Conservation (phyloP, 495 filamentous ascomycete genomes). For the Lophiostoma macrostomum region DNA sequence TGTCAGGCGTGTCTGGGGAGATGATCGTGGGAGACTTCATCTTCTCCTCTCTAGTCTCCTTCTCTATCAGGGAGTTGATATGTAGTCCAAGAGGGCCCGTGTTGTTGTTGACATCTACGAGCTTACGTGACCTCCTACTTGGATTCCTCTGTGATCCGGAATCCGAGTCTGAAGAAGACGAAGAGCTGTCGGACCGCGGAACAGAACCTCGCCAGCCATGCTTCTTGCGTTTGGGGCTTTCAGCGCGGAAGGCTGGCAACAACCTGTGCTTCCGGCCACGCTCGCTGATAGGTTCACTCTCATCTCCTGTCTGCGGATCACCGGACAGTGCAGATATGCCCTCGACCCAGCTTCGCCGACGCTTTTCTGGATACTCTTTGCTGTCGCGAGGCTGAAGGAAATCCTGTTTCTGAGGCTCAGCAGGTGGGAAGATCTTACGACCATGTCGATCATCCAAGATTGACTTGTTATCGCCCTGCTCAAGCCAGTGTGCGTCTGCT, state of each 20-base stretch:
- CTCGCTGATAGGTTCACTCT: conserved; percentile 29
- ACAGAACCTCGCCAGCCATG: conserved; percentile 20
- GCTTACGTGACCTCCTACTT: background rate
- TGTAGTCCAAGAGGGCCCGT: conserved; percentile 63
- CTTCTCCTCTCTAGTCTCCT: conserved; percentile 20
- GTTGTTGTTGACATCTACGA: conserved; percentile 33
- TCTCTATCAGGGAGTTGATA: conserved; percentile 60
- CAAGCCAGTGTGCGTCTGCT: conserved; percentile 81
- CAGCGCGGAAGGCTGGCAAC: conserved; percentile 23
- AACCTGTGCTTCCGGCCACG: conserved; percentile 31
- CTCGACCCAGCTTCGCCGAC: conserved; percentile 30
- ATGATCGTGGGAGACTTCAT: conserved; percentile 6
- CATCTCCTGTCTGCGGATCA: conserved; percentile 24
- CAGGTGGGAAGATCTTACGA: conserved; percentile 59
- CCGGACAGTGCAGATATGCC: conserved; percentile 14
- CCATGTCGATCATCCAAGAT: conserved; percentile 73
- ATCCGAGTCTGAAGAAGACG: conserved; percentile 29
- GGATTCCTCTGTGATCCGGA: conserved; percentile 10
- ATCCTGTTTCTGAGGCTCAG: conserved; percentile 21
- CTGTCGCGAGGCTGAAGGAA: conserved; percentile 22
- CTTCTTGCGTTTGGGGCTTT: conserved; percentile 23
- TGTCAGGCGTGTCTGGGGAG: conserved; percentile 38
- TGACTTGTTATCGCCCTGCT: conserved; percentile 70
- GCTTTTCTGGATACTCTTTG: conserved; percentile 40
- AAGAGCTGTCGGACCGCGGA: conserved; percentile 1